Evolutionary conservation across 129 eudicot genomes (phyloP).

Genomic region (Calendula officinalis): DNA sequence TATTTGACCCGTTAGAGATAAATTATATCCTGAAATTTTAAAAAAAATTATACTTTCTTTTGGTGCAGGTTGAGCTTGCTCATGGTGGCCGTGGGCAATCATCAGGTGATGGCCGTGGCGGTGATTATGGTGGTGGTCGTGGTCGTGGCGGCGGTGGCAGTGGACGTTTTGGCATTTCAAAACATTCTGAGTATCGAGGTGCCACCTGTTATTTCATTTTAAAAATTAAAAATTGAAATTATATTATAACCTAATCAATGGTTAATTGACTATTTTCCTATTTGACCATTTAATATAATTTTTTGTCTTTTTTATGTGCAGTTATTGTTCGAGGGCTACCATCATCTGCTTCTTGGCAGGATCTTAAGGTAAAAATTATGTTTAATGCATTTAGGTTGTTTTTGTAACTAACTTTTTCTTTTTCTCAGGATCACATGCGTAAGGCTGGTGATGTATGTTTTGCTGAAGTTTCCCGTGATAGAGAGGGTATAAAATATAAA

Average conservation of each 20-base stretch:
- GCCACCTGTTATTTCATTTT: background rate
- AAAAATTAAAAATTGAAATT: background rate
- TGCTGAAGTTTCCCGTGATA: constrained; percentile 89
- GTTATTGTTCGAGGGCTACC: constrained; percentile 95
- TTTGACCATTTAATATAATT: background rate
- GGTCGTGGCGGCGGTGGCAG: constrained; percentile 49
- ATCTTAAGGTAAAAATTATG: constrained; percentile 60
- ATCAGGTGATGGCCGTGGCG: constrained; percentile 60
- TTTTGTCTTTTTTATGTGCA: constrained; percentile 21
- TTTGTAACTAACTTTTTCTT: background rate
- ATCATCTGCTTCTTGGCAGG: constrained; percentile 99
- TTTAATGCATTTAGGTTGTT: constrained; percentile 4
- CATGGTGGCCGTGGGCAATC: constrained; percentile 95
- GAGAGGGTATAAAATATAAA: constrained; percentile 54
- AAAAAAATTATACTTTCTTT: background rate
- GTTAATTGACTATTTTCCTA: background rate
- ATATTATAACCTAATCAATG: background rate
- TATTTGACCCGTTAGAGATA: background rate
- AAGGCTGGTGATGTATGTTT: constrained; percentile 99
- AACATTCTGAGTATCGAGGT: constrained; percentile 94
- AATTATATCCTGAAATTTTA: background rate
- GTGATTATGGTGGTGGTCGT: constrained; percentile 56
- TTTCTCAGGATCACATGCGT: constrained; percentile 89
- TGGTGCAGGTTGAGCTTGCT: constrained; percentile 85
- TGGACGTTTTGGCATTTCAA: constrained; percentile 74